Evolutionary conservation across 768 basidiomycete species (phyloP), one percentile per base, ranked within the genome.

Genomic region (Pleurotus pulmonarius): DNA sequence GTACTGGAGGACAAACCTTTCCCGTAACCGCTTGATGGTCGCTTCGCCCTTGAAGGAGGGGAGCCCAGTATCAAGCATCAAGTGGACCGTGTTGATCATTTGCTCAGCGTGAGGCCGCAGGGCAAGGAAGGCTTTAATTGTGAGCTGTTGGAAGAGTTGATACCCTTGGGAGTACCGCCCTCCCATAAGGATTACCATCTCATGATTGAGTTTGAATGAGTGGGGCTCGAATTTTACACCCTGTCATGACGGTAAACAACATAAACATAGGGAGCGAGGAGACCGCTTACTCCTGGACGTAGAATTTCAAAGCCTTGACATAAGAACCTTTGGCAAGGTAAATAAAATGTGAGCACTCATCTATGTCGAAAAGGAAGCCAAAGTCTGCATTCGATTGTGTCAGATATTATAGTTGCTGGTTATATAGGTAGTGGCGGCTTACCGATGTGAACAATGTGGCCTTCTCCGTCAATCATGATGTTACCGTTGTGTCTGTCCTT

Each of bases 401-500:
- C 9, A 11, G 20, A 34, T 9, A 34, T 11, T 34, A 11, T 11
- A 34, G 29, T 34, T 34, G 29, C 29, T 34, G 29, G 29, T 11
- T 34, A 11, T 34, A 11, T 34, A 34, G 29, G 29, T 8, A 18
- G 40, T 54, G 15, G 67, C 7, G 22, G 13, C 87, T 43, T 57
- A 94, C 94, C 96, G 62, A 99, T 83, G 68, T 99, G 97, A 3
- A 98, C 83, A 57, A 99, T 96, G 67, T 98, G 95, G 0, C 97
- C 97, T 58, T 95, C 92, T 2, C 90, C 94, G 67, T 98, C 97
- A 58, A 99, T 95, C 96, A 99, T 98, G 67, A 99, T 98, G 69
- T 99, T 99, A 25, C 97, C 97, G 65, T 99, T 99, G 70, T 99
- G 97, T 39, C 97, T 76, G 67, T 99, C 97, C 74, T 99, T 99